Evolutionary conservation across 352 stramenopile species (phyloP), one percentile per base, ranked within the genome.

Genomic region (Aphanomyces invadans): DNA sequence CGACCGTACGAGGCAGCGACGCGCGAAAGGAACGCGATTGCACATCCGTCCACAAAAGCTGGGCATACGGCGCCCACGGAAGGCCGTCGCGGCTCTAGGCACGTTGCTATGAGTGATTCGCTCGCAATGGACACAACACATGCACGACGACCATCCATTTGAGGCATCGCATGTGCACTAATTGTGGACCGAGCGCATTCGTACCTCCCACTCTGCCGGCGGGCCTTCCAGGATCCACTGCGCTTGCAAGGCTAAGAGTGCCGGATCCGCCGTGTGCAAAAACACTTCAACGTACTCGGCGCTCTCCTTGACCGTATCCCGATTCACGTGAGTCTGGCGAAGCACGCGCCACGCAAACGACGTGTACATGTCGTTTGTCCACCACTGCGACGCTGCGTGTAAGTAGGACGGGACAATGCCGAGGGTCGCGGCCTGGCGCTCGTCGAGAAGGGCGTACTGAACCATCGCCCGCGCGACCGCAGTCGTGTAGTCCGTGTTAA

Each of bases 371-470:
- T 87, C 80, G 51, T 93, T 80, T 11, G 83, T 71, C 89, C 89
- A 97, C 87, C 86, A 95, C 57, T 89, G 87, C 26, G 94, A 80
- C 67, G 88, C 76, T 0, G 87, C 87, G 29, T 77, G 71, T 45
- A 97, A 66, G 59, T 92, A 92, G 25, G 78, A 75, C 12, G 74
- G 76, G 42, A 96, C 88, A 59, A 97, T 95, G 51, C 87, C 86
- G 67, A 97, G 79, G 28, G 77, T 74, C 65, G 81, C 66, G 32
- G 81, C 88, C 49, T 72, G 71, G 11, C 73, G 79, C 0, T 81
- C 77, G 63, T 97, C 87, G 10, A 92, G 69, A 2, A 97, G 70
- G 60, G 93, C 85, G 62, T 97, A 97, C 29, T 90, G 73, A 5
- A 97, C 74, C 78, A 97, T 93, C 25, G 82, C 78, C 12, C 84